phyloP scores from a whole-genome alignment of 1,284 basidiomycete species.

The Leccinum proximum region DNA sequence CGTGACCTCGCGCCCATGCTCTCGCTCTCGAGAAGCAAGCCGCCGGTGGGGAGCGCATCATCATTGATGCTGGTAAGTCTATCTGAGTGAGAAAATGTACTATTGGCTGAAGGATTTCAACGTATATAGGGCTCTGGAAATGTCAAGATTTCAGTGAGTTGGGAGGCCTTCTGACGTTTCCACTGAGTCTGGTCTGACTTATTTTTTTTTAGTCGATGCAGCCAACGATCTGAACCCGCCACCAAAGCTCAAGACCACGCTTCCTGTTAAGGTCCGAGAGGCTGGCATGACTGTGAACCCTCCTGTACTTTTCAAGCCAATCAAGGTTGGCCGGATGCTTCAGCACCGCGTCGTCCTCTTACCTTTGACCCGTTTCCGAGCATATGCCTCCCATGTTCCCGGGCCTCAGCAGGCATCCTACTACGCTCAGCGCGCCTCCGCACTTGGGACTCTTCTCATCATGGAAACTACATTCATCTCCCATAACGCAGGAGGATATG shows the following conservation, averaged over 20 bases:
- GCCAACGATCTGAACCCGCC: neutral
- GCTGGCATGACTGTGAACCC: neutral
- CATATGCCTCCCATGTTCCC: no score
- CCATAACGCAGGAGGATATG: no score
- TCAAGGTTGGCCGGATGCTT: no score
- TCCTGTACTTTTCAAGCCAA: no score
- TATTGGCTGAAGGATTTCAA: neutral
- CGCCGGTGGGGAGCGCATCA: neutral
- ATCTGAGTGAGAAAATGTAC: neutral
- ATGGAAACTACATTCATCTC: no score
- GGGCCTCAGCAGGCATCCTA: no score
- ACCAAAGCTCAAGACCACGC: neutral
- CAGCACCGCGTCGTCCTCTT: no score
- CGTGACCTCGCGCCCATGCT: neutral
- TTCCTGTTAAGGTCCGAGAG: neutral
- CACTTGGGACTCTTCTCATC: no score
- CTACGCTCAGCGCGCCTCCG: no score
- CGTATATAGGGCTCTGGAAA: neutral
- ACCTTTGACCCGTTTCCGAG: no score
- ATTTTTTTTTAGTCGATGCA: neutral
- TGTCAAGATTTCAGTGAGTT: neutral
- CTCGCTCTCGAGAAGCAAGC: neutral
- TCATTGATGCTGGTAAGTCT: neutral
- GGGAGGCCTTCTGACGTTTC: neutral
- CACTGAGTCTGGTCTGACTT: neutral